These are phyloP conservation scores for Candida tammaniensis DNA, from an alignment of 805 yeast species.

Conservation along the genomic window DNA sequence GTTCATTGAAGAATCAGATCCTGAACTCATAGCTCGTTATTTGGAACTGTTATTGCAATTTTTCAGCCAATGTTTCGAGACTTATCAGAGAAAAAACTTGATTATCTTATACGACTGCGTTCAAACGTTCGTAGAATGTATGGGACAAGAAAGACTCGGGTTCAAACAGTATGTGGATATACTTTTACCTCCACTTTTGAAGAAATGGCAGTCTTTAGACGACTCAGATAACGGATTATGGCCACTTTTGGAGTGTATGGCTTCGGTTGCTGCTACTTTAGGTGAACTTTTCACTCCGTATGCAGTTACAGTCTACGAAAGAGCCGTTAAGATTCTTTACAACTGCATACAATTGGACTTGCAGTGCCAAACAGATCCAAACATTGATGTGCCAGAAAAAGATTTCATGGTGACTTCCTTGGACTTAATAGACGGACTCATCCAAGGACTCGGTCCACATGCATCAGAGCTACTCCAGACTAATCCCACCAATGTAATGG, in stretches of 20 bases:
- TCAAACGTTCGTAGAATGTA: slow-evolving; percentile 81
- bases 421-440: slow-evolving; percentile 87
- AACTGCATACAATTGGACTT: slow-evolving; percentile 67
- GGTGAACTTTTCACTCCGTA: slow-evolving; percentile 85
- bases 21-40: slow-evolving; percentile 57
- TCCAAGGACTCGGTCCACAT: slow-evolving; percentile 78
- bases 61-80: slow-evolving; percentile 68
- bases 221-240: slow-evolving; percentile 85
- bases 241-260: slow-evolving; percentile 91
- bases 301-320: slow-evolving; percentile 80
- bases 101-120: slow-evolving; percentile 85
- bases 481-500: slow-evolving; percentile 45
- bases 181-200: slow-evolving; percentile 77
- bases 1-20: slow-evolving; percentile 74
- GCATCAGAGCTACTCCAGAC: slow-evolving; percentile 53
- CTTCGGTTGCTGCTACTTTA: slow-evolving; percentile 82
- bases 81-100: slow-evolving; percentile 80
- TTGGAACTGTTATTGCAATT: slow-evolving; percentile 65
- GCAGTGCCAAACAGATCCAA: slow-evolving; percentile 62
- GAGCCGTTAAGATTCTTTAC: slow-evolving; percentile 69
- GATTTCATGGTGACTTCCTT: slow-evolving; percentile 87
- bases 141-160: slow-evolving; percentile 53
- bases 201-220: slow-evolving; percentile 70
- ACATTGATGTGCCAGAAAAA: slow-evolving; percentile 74
- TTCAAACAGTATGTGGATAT: slow-evolving; percentile 57